phyloP scores from a whole-genome alignment of 768 basidiomycete genomes.

The Hygrophorus russula region DNA sequence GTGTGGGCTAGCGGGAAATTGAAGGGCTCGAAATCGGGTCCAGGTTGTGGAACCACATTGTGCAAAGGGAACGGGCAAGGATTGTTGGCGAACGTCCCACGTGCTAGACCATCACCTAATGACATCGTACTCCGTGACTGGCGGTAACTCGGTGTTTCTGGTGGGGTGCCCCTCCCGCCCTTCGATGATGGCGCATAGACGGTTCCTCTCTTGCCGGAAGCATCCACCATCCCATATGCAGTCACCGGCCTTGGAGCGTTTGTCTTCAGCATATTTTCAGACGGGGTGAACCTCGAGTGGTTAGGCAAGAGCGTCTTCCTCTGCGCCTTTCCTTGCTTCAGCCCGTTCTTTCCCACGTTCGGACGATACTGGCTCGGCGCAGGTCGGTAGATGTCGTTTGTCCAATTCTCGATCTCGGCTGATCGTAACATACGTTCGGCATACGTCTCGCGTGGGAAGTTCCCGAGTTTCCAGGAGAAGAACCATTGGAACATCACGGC shows the following conservation, averaged over 20 bases:
- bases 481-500: slow-evolving; percentile 98
- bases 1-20: slow-evolving; percentile 90
- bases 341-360: slow-evolving; percentile 69
- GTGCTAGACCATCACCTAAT: slow-evolving; percentile 37
- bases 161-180: slow-evolving; percentile 48
- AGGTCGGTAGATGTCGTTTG: slow-evolving; percentile 87
- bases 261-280: slow-evolving; percentile 48
- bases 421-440: slow-evolving; percentile 85
- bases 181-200: slow-evolving; percentile 37
- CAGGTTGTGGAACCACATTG: slow-evolving; percentile 88
- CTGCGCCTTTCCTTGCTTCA: slow-evolving; percentile 38
- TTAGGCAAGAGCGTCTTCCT: slow-evolving; percentile 57
- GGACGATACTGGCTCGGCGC: slow-evolving; percentile 89
- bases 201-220: slow-evolving; percentile 44
- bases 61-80: slow-evolving; percentile 89
- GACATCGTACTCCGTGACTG: slow-evolving; percentile 80
- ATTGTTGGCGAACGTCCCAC: slow-evolving; percentile 43
- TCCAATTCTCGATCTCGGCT: slow-evolving; percentile 92
- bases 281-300: slow-evolving; percentile 63
- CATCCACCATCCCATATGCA: slow-evolving; percentile 55
- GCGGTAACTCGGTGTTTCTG: slow-evolving; percentile 55
- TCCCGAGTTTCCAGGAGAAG: slow-evolving; percentile 90
- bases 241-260: slow-evolving; percentile 45
- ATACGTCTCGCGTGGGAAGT: slow-evolving; percentile 88
- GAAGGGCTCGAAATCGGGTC: slow-evolving; percentile 88